Base-by-base conservation (phyloP, 1,284 basidiomycete genomes). In the Rhodotorula sp. region DNA sequence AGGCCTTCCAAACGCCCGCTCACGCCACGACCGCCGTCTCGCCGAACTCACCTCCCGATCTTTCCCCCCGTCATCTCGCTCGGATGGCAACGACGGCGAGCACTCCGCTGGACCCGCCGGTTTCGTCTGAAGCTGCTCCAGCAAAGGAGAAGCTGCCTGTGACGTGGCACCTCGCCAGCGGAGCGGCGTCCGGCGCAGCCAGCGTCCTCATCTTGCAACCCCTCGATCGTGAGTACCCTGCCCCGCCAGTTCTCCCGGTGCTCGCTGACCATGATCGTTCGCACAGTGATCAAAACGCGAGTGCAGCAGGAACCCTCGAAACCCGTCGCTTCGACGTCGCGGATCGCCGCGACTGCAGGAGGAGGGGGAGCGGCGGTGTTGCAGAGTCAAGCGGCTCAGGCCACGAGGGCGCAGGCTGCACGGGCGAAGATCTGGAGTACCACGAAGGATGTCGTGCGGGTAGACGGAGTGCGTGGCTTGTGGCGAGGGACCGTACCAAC, bases 401-500 rank as follows among this genome's bases (percentile, higher is more conserved):
- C 47, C 18, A 34, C 55, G 24, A n/a, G 28, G 22, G 37, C 22
- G 2, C 40, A 60, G 40, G 58, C 62, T 13, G 28, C 60, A 7
- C 60, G 60, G 7, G 56, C 56, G 16, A 63, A 50, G 50, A 72
- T 75, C 37, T 69, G 58, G 65, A 20, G 50, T 4, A 75, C 72
- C 5, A 69, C 77, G 7, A 75, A 64, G 34, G 76, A 77, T 53
- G 82, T 84, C 22, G 70, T 84, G 22, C 55, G 64, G 30, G 78
- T 81, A 3, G 82, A 83, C 62, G 83, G 83, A 1, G 47, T 82
- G 2, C 37, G 62, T 2, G 83, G 83, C 0, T 72, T 84, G 31
- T 84, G 94, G 94, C 83, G 92, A 67, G 94, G 94, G 11, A 95
- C 94, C 0, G 82, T 84, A 6, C 88, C 92, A 8, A 92, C 92